Evolutionary conservation across 371 early-diverging fungal genomes (phyloP), one percentile per base, ranked within the genome.

Genomic region (Mucor racemosus): DNA sequence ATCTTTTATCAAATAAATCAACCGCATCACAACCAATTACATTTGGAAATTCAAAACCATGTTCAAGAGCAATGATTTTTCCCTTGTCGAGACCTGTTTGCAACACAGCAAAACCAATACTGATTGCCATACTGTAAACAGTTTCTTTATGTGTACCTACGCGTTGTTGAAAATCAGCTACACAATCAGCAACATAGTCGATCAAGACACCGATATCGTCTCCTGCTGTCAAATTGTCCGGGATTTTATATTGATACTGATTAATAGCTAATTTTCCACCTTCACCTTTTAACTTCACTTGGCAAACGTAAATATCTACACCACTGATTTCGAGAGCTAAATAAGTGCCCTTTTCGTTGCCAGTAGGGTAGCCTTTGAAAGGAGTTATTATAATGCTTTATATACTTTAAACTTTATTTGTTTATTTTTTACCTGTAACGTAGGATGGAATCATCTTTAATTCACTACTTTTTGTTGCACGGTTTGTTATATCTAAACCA

Each of bases 241-340:
- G 89, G 65, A 97, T 91, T 60, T 88, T 84, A 74, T 90, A 94
- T 78, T 94, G 83, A 58, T 82, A 80, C 59, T 82, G 83, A 58
- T 82, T 80, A 48, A 82, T 82, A 14, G 80, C 80, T 10, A 82
- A 36, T 55, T 80, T 80, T 54, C 80, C 80, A n/a, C 79, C 76
- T 66, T 80, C 80, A 11, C 83, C 83, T 48, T 80, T 82, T 17
- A 82, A 69, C 59, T 72, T 73, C 19, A 82, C 83, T 65, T 82
- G 80, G 58, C 83, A 82, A 26, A 78, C 83, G 39, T 82, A 80
- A 38, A 82, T 76, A 64, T 82, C 83, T 53, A 82, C 91, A 26
- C 97, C 98, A 41, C 95, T 95, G 54, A 97, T 86, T 73, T 97
- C 98, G 42, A 97, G 82, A 19, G 96, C 96, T 19, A 97, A 82